Conservation (phyloP, 2,329 filamentous ascomycete species). For the Clarireedia hainanense region DNA sequence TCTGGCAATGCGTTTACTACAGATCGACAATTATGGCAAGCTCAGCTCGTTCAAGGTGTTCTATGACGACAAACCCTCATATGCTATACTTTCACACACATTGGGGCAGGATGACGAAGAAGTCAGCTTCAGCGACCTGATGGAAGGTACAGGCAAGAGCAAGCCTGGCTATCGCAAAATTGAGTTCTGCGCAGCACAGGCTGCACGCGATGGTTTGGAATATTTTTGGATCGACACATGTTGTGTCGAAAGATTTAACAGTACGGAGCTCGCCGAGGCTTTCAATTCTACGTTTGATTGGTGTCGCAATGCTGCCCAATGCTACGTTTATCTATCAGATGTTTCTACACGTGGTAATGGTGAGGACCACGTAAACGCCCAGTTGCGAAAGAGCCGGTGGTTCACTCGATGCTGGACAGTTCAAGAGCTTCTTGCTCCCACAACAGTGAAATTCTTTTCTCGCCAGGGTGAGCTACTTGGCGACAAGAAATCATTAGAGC, state of each 20-base stretch:
- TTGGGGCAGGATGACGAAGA: neutral
- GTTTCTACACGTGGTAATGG: neutral
- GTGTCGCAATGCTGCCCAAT: neutral
- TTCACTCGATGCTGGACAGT: neutral
- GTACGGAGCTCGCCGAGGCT: neutral
- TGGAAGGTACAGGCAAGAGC: neutral
- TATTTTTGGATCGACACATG: neutral
- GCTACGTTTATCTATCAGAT: neutral
- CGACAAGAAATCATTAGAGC: neutral
- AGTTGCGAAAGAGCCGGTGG: neutral
- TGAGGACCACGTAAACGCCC: neutral
- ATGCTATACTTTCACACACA: neutral
- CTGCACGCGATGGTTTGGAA: neutral
- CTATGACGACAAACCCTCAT: neutral
- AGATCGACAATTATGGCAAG: neutral
- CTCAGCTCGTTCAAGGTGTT: neutral
- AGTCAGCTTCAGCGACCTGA: neutral
- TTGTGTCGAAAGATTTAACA: neutral
- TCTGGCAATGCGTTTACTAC: neutral
- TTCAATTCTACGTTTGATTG: neutral
- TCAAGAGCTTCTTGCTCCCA: neutral
- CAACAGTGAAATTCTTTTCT: neutral
- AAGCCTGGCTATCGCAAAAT: neutral
- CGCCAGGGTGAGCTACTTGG: neutral
- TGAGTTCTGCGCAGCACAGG: neutral